phyloP scores from a whole-genome alignment of 345 rosid species.

The Eucalyptus marginata region DNA sequence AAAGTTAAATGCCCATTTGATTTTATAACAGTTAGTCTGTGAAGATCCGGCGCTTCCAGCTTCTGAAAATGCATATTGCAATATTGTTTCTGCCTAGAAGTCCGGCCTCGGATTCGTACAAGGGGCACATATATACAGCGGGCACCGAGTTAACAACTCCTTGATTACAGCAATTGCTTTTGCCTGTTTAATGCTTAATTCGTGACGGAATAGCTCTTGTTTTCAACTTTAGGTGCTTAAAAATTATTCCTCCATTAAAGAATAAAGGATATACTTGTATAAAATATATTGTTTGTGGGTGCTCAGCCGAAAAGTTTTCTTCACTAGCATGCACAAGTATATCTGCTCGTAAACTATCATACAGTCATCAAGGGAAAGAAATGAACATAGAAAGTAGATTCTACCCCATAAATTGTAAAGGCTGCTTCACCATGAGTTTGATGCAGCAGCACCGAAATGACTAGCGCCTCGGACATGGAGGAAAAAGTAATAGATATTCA shows the following conservation, averaged over 20 bases:
- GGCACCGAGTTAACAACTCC: not conserved
- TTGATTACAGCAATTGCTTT: not conserved
- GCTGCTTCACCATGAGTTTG: not conserved
- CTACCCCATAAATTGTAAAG: not conserved
- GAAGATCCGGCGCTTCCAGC: not conserved
- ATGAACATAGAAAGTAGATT: not conserved
- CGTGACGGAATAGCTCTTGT: not conserved
- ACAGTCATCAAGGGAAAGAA: not conserved
- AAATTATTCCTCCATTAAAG: not conserved
- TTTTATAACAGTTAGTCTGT: not conserved
- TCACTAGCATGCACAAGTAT: not conserved
- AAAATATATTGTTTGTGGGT: not conserved
- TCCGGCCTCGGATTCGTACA: not conserved
- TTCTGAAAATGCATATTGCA: not conserved
- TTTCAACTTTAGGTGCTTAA: not conserved
- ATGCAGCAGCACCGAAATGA: not conserved
- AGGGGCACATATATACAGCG: not conserved
- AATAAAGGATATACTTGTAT: not conserved
- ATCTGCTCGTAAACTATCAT: not conserved
- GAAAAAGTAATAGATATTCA: not conserved
- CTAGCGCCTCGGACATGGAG: not conserved
- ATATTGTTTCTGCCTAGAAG: not conserved
- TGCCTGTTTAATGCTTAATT: not conserved
- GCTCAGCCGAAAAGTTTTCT: not conserved
- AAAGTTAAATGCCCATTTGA: not conserved